Base-by-base conservation (phyloP, 2,329 filamentous ascomycete genomes). In the Colletotrichum sansevieriae region DNA sequence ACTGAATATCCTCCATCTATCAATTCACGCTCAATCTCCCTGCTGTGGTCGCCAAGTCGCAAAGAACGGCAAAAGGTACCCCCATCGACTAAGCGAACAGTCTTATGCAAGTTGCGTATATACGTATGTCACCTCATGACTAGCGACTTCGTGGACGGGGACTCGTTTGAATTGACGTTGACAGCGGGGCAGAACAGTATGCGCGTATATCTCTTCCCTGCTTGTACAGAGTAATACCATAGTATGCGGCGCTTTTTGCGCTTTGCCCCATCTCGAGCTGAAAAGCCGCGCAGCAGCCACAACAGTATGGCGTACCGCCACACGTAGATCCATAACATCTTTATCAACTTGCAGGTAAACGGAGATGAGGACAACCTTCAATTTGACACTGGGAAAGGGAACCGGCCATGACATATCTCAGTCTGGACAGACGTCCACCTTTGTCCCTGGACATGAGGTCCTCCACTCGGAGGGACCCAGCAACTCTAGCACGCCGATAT, bases 151-250 rank as follows among this genome's bases (percentile, higher is more conserved):
- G 47, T 51, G n/a, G 12, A 51, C 47, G 29, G 29, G 29, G 7
- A 52, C 22, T 63, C 12, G 18, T 39, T 39, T 39, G 60, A 37
- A 58, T 64, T 51, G 37, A 64, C 46, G 20, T 57, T 58, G 60
- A 49, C 33, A 52, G 65, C 44, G 60, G 65, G 60, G 65, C 52
- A 52, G 43, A 18, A n/a, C 33, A 44, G 29, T 29, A 52, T 51
- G 44, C 35, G 54, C 22, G 13, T 41, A 54, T 37, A 51, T 33
- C 25, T 44, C 29, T 64, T 57, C 43, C 65, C 52, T 63, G 47
- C 51, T 54, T 61, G 12, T 47, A 18, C 18, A 18, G 18, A 18
- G 18, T 18, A 39, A 62, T 41, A n/a, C n/a, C n/a, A n/a, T n/a
- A n/a, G n/a, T n/a, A 37, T 47, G 37, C 47, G 47, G 25, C 33